These are phyloP conservation scores for Pisolithus thermaeus DNA, from an alignment of 1,284 basidiomycete species.

Conservation along the genomic window DNA sequence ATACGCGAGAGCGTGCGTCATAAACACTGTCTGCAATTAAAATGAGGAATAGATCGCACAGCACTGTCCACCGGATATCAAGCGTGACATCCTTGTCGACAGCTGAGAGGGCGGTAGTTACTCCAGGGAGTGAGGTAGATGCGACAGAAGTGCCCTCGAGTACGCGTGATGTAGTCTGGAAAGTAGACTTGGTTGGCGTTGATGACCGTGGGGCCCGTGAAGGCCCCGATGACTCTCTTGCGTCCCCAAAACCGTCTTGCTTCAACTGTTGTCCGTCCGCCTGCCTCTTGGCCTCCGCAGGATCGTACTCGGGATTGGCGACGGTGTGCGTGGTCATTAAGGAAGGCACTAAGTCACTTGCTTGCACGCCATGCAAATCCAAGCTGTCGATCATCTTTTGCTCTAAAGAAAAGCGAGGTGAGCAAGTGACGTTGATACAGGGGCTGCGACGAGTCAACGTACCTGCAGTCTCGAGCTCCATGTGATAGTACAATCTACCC, in stretches of 20 bases:
- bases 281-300: conserved; percentile 60
- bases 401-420: conserved; percentile 51
- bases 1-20: conserved; percentile 85
- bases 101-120: conserved; percentile 75
- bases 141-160: conserved; percentile 47
- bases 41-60: conserved; percentile 91
- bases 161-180: conserved; percentile 63
- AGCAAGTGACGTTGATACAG: conserved; percentile 17
- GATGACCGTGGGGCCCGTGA: conserved; percentile 15
- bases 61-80: conserved; percentile 96
- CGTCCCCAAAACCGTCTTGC: conserved; percentile 26
- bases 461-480: conserved; percentile 91
- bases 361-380: conserved; percentile 81
- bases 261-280: conserved; percentile 35
- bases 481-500: conserved; percentile 94
- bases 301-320: conserved; percentile 94
- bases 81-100: conserved; percentile 86
- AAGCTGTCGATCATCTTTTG: conserved; percentile 97
- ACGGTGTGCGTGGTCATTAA: conserved; percentile 95
- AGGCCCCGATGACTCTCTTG: conserved; percentile 5
- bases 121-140: conserved; percentile 68
- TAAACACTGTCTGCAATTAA: conserved; percentile 94
- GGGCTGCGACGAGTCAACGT: conserved; percentile 26
- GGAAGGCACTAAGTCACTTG: conserved; percentile 83
- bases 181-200: conserved; percentile 20